Conservation (phyloP, 441 rosid genomes). For the Gossypium laxum region DNA sequence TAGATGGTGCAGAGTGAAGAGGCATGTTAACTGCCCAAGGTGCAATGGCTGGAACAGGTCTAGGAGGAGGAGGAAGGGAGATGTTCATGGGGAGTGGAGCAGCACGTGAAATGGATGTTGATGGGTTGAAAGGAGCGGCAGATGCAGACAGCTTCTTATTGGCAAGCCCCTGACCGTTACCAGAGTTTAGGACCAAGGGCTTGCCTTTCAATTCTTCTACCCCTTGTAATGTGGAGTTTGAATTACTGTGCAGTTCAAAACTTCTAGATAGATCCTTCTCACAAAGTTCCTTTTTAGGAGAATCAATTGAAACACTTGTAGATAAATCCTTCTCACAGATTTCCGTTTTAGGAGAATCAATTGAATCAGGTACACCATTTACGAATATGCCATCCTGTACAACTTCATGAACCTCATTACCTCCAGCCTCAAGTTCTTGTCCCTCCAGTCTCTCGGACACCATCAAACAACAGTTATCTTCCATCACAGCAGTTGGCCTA, state of each 20-base stretch:
- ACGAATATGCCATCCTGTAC: conserved; percentile 28
- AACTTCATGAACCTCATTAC: conserved; percentile 30
- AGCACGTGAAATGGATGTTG: conserved; percentile 51
- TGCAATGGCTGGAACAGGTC: conserved; percentile 45
- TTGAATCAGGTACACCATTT: conserved; percentile 25
- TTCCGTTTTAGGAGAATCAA: conserved; percentile 25
- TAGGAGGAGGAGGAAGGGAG: conserved; percentile 45
- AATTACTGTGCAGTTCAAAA: conserved; percentile 28
- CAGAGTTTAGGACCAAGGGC: conserved; percentile 27
- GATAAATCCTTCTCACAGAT: conserved; percentile 25
- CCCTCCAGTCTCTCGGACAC: conserved; percentile 23
- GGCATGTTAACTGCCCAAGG: conserved; percentile 85
- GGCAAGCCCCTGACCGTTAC: conserved; percentile 40
- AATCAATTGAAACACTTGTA: conserved; percentile 28
- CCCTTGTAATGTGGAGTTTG: conserved; percentile 20
- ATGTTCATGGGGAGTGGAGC: conserved; percentile 56
- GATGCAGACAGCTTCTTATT: conserved; percentile 85
- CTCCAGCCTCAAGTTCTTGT: conserved; percentile 29
- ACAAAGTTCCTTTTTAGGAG: conserved; percentile 14
- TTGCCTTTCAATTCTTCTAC: conserved; percentile 57
- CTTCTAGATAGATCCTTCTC: conserved; percentile 27
- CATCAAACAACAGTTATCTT: conserved; percentile 25
- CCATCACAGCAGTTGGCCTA: conserved; percentile 28
- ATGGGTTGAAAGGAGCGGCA: conserved; percentile 87
- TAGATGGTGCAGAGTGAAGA: conserved; percentile 60